These are phyloP conservation scores for Mortierella sp. DNA, from an alignment of 371 early-diverging fungal genomes.

Conservation along the genomic window DNA sequence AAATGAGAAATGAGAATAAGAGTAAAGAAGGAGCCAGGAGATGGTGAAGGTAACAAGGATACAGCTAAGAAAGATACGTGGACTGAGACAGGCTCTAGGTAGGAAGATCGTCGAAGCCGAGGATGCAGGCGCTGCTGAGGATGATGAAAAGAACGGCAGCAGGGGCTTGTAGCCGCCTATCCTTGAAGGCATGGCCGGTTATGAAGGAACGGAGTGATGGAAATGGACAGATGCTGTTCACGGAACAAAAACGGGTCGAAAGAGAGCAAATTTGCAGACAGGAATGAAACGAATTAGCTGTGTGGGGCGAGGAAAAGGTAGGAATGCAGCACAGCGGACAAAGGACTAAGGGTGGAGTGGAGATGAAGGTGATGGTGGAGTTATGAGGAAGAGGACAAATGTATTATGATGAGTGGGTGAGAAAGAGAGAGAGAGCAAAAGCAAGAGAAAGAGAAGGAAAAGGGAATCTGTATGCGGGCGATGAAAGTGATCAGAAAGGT, in stretches of 20 bases:
- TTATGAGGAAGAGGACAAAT: background rate
- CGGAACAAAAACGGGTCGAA: too few species aligned
- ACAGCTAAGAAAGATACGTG: conserved; percentile 45
- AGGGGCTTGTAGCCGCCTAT: conserved; percentile 16
- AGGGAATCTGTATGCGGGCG: background rate
- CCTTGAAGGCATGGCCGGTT: conserved; percentile 31
- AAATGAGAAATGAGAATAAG: conserved; percentile 27
- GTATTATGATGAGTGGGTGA: too few species aligned
- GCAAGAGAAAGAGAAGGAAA: too few species aligned
- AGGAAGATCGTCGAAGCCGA: conserved; percentile 20
- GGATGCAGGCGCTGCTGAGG: conserved; percentile 12
- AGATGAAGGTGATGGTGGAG: background rate
- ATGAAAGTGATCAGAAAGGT: too few species aligned
- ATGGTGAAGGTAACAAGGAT: conserved; percentile 38
- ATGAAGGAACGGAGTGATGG: too few species aligned
- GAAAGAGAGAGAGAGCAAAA: background rate
- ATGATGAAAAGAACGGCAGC: conserved; percentile 30
- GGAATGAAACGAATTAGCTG: background rate
- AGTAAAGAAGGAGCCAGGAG: conserved; percentile 41
- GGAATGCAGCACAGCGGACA: too few species aligned
- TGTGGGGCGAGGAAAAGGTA: background rate
- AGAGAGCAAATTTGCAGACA: background rate
- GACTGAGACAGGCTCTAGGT: conserved; percentile 45
- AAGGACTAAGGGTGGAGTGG: background rate
- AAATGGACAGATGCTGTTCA: too few species aligned